A percentile compares a stretch with the other conserved stretches of the same genome.
Conservation (phyloP, 805 yeast species). For the Kuraishia cidri region DNA sequence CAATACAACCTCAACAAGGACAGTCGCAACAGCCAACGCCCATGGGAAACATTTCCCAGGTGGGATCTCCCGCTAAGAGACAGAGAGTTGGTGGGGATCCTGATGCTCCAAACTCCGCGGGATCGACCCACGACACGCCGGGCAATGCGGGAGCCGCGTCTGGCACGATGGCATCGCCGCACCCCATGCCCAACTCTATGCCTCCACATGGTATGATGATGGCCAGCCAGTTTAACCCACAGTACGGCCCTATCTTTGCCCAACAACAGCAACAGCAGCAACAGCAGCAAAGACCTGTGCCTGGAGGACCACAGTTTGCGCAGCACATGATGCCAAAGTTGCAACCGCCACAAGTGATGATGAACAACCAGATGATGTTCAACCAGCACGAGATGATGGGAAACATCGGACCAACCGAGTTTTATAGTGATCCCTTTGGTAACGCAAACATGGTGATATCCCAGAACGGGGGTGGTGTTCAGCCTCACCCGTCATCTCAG, state of each 20-base stretch:
- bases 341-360: constrained; percentile 10
- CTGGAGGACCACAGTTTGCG: constrained; percentile 1
- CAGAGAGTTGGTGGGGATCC: constrained; percentile 9
- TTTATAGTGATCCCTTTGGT: constrained; percentile 15
- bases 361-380: constrained; percentile 2
- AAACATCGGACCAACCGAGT: constrained; percentile 8
- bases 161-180: constrained; percentile 1
- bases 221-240: constrained; percentile 19
- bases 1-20: constrained; percentile 6
- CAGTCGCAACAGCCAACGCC: constrained; percentile 3
- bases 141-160: background rate
- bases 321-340: constrained; percentile 17
- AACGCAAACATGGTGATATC: constrained; percentile 3
- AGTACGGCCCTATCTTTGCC: constrained; percentile 15
- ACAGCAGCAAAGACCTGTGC: too few relatives aligned
- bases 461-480: background rate
- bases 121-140: constrained; percentile 1
- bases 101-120: background rate
- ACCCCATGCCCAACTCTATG: background rate
- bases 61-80: constrained; percentile 14
- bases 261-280: constrained; percentile 8
- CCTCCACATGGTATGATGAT: constrained; percentile 19
- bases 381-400: constrained; percentile 21
- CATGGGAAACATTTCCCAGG: constrained; percentile 1
- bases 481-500: background rate